A percentile compares a stretch with the other conserved stretches of the same genome.
Conservation (phyloP, 179 eudicot species). For the Heliamphora ciliata region DNA sequence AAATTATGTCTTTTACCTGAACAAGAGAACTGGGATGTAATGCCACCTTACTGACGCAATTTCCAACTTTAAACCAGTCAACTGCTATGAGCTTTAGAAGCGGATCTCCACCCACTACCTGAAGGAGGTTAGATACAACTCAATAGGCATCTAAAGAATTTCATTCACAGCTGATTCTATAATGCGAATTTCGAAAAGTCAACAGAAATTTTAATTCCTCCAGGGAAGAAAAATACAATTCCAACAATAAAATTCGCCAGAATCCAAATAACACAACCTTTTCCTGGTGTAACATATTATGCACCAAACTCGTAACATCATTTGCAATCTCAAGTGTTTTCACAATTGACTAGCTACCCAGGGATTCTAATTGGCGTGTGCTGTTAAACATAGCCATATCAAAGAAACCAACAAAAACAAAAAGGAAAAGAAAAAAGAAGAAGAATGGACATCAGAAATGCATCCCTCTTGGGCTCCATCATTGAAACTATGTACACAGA, state of each 20-base stretch:
- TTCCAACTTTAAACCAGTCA: constrained; percentile 94
- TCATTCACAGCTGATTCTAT: neutral
- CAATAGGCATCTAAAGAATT: too few species aligned
- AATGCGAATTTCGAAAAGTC: neutral
- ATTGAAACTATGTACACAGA: neutral
- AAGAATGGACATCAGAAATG: neutral
- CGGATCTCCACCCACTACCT: constrained; percentile 92
- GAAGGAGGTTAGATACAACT: constrained; percentile 8
- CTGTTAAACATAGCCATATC: neutral
- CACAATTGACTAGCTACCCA: constrained; percentile 9
- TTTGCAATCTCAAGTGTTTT: constrained; percentile 4
- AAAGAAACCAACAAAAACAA: neutral
- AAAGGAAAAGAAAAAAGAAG: neutral
- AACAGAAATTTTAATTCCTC: neutral
- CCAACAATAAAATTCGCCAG: neutral
- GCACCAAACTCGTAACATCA: neutral
- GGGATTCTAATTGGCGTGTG: neutral
- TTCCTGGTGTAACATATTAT: neutral
- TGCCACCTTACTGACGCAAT: constrained; percentile 56
- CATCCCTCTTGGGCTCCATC: neutral
- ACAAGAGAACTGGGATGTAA: constrained; percentile 75
- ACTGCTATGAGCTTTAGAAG: constrained; percentile 88
- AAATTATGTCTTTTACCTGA: constrained; percentile 46
- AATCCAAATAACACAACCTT: neutral
- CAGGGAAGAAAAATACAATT: constrained; percentile 1